Percentiles rank a stretch among this genome's conserved stretches.
These are phyloP conservation scores for Aspergillus vadensis DNA, from an alignment of 2,329 filamentous ascomycete species.

Conservation along the genomic window DNA sequence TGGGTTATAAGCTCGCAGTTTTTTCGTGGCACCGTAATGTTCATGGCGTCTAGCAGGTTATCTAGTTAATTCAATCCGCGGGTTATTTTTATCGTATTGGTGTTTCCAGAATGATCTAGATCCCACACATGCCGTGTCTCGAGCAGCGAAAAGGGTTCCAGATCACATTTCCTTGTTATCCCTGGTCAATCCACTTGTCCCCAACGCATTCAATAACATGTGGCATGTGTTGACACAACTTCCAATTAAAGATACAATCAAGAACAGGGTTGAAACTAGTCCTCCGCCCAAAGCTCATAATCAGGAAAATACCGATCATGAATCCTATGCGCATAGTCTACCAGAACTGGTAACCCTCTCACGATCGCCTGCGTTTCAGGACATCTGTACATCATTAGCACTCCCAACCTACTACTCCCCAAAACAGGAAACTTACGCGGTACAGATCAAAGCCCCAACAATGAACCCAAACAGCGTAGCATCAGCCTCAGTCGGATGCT, in stretches of 20 bases:
- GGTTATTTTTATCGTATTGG: too few species aligned
- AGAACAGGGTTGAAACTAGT: background rate
- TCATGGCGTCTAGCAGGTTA: too few species aligned
- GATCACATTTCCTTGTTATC: too few species aligned
- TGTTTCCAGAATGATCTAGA: too few species aligned
- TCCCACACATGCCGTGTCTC: too few species aligned
- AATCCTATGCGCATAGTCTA: slow-evolving; percentile 61
- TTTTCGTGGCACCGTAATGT: too few species aligned
- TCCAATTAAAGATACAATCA: background rate
- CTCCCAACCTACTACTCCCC: background rate
- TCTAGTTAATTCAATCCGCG: too few species aligned
- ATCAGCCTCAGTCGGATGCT: slow-evolving; percentile 60
- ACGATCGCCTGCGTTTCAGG: slow-evolving; percentile 53
- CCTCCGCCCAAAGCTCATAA: slow-evolving; percentile 38
- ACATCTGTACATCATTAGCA: slow-evolving; percentile 37
- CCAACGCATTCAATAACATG: too few species aligned
- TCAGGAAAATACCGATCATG: slow-evolving; percentile 61
- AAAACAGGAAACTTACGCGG: slow-evolving; percentile 50
- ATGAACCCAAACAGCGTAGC: slow-evolving; percentile 61
- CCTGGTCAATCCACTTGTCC: too few species aligned
- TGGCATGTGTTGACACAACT: too few species aligned
- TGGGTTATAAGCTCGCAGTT: too few species aligned
- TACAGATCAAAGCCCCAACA: slow-evolving; percentile 53
- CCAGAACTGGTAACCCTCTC: slow-evolving; percentile 49
- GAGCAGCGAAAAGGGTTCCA: too few species aligned